Percentiles rank a stretch among this genome's conserved stretches.
These are phyloP conservation scores for Rhodotorula sp. DNA, from an alignment of 1,284 basidiomycete species.

Conservation along the genomic window DNA sequence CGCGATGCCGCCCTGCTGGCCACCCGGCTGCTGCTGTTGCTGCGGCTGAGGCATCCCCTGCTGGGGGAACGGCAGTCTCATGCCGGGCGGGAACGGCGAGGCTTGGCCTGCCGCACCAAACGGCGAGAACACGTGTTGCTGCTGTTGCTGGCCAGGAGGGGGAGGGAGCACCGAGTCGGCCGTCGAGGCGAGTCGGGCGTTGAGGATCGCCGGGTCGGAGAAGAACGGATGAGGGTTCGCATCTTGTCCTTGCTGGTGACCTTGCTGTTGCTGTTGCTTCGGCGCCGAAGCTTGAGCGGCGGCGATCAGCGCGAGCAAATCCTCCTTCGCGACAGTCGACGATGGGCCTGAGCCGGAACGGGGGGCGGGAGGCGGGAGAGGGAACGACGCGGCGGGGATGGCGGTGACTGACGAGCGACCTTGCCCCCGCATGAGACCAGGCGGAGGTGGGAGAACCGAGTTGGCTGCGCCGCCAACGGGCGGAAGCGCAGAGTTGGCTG, in stretches of 20 bases:
- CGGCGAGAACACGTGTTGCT: constrained; percentile 5
- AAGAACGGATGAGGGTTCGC: constrained; percentile 32
- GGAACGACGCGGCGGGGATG: constrained; percentile 38
- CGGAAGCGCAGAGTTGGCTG: not conserved
- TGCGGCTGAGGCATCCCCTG: constrained; percentile 8
- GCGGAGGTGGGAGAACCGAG: constrained; percentile 33
- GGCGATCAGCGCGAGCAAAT: constrained; percentile 37
- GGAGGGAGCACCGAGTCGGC: constrained; percentile 10
- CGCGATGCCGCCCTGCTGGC: not conserved
- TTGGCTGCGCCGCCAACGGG: constrained; percentile 15
- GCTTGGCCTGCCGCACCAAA: no score
- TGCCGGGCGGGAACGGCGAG: constrained; percentile 15
- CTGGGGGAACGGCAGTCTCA: constrained; percentile 13
- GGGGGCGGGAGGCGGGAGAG: constrained; percentile 37
- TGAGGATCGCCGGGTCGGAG: constrained; percentile 38
- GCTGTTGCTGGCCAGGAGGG: constrained; percentile 8
- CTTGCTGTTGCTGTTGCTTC: constrained; percentile 18
- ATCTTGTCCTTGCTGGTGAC: not conserved
- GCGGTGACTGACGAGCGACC: constrained; percentile 1
- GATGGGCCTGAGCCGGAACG: constrained; percentile 4
- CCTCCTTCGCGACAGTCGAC: constrained; percentile 33
- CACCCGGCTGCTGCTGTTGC: not conserved
- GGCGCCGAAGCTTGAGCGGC: constrained; percentile 30
- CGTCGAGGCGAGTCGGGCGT: constrained; percentile 24
- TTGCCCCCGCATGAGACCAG: constrained; percentile 24